Percentiles rank a stretch among this genome's conserved stretches.
Conservation (phyloP, 768 basidiomycete species). For the Gloeostereum incarnatum region DNA sequence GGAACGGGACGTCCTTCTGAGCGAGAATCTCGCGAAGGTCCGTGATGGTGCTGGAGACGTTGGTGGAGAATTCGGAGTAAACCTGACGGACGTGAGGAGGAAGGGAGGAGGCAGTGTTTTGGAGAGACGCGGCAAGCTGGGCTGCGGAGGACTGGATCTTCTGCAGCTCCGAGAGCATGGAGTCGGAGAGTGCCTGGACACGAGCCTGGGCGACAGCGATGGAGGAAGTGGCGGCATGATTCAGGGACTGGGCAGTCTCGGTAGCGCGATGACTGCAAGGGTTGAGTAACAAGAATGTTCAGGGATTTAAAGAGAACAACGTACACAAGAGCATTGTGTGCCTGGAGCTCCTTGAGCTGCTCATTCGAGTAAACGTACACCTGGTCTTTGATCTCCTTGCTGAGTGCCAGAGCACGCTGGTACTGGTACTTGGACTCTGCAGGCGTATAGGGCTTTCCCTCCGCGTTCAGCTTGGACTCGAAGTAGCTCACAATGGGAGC, state of each 20-base stretch:
- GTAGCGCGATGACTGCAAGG: slow-evolving; percentile 53
- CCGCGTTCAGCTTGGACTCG: slow-evolving; percentile 47
- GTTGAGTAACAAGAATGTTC: background rate
- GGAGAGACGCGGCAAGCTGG: slow-evolving; percentile 34
- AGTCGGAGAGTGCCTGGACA: slow-evolving; percentile 53
- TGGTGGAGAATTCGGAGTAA: slow-evolving; percentile 39
- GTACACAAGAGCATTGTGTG: slow-evolving; percentile 57
- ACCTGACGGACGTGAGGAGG: slow-evolving; percentile 12
- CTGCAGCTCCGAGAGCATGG: slow-evolving; percentile 57
- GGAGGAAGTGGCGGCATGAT: slow-evolving; percentile 48
- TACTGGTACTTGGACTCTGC: slow-evolving; percentile 69
- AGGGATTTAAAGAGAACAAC: slow-evolving; percentile 19
- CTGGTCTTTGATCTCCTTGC: slow-evolving; percentile 53
- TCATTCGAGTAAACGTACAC: slow-evolving; percentile 59
- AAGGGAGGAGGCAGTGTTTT: slow-evolving; percentile 14
- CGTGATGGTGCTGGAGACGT: slow-evolving; percentile 34
- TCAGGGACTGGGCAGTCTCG: slow-evolving; percentile 57
- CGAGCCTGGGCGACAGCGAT: slow-evolving; percentile 43
- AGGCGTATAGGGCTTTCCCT: slow-evolving; percentile 33
- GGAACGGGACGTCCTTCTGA: slow-evolving; percentile 43
- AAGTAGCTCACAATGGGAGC: slow-evolving; percentile 71
- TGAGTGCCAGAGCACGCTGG: slow-evolving; percentile 61
- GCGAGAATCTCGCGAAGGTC: slow-evolving; percentile 47
- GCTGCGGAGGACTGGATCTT: slow-evolving; percentile 54
- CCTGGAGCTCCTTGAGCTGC: slow-evolving; percentile 62